Base-by-base conservation (phyloP, 2,329 filamentous ascomycete species). In the Sordariomycetes sp. region DNA sequence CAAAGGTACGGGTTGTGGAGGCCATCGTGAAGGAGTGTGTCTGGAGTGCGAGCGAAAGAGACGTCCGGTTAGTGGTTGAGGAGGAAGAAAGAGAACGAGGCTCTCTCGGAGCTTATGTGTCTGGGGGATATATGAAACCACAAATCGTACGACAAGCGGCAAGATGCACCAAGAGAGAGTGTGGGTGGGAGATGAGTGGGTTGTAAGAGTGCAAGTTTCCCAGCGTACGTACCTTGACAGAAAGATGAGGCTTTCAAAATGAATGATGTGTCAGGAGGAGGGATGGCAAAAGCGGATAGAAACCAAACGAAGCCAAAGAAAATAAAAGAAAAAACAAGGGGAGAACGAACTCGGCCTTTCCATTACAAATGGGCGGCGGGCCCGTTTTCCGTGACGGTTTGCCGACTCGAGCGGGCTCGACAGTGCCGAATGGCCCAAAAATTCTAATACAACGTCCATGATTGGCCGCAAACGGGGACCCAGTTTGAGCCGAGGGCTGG, bases 1-100 rank as follows among this genome's bases (percentile, higher is more conserved):
- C 73, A 66, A 82, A 74, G 63, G 80, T 78, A 65, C 80, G 80
- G 63, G 78, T 76, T 62, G 77, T 72, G 63, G 68, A 73, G 61
- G 71, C 69, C 68, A 72, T 72, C 67, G 46, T 50, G 46, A 54
- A 43, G 55, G 46, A n/a, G 54, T 53, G 53, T n/a, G 46, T 50
- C 46, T 24, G 46, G 5, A 24, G 20, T 24, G 46, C n/a, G 11
- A 14, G 28, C 14, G n/a, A 8, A 10, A 28, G n/a, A 54, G 53
- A 40, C 8, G 18, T 22, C 34, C n/a, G 53, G 20, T 54, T 22
- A 10, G 53, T 18, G 34, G 16, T 16, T 37, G 34, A 54, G 14
- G 20, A 40, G 37, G 32, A 22, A 10, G 18, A 22, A 25, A 54
- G 34, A 35, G 35, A 43, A 8, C 6, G 22, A 24, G 24, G 32